Evolutionary conservation across 805 yeast genomes (phyloP).

Genomic region (Wickerhamomyces rabaulensis): DNA sequence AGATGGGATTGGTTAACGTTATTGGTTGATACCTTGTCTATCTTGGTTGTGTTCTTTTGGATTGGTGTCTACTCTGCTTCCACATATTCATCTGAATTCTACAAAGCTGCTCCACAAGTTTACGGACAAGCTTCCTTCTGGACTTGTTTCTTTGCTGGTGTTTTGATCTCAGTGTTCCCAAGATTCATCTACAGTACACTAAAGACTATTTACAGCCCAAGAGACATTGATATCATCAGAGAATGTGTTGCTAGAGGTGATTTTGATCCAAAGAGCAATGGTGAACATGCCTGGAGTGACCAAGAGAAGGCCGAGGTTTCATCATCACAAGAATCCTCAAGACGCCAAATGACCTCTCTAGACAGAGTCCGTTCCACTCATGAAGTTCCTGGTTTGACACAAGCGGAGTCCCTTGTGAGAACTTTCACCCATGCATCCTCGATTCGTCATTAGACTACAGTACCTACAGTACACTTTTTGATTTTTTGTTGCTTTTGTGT

Average conservation of each 20-base stretch:
- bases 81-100: conserved; percentile 50
- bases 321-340: conserved; percentile 3
- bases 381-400: conserved; percentile 12
- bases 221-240: conserved; percentile 67
- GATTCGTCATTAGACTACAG: background rate
- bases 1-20: conserved; percentile 79
- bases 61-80: conserved; percentile 74
- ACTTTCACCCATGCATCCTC: conserved; percentile 9
- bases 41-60: conserved; percentile 64
- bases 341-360: background rate
- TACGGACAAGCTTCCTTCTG: conserved; percentile 61
- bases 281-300: conserved; percentile 28
- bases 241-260: conserved; percentile 67
- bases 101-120: conserved; percentile 58
- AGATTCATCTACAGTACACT: conserved; percentile 57
- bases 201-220: conserved; percentile 50
- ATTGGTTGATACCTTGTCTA: conserved; percentile 51
- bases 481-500: background rate
- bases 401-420: conserved; percentile 8
- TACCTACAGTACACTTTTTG: background rate
- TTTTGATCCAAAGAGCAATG: conserved; percentile 52
- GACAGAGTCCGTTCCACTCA: conserved; percentile 7
- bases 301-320: conserved; percentile 7
- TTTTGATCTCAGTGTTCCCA: conserved; percentile 59
- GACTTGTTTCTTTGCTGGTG: conserved; percentile 65